Evolutionary conservation across 177 flowering plant genomes (phyloP), one percentile per base, ranked within the genome.

Genomic region (Vitis hybrid): DNA sequence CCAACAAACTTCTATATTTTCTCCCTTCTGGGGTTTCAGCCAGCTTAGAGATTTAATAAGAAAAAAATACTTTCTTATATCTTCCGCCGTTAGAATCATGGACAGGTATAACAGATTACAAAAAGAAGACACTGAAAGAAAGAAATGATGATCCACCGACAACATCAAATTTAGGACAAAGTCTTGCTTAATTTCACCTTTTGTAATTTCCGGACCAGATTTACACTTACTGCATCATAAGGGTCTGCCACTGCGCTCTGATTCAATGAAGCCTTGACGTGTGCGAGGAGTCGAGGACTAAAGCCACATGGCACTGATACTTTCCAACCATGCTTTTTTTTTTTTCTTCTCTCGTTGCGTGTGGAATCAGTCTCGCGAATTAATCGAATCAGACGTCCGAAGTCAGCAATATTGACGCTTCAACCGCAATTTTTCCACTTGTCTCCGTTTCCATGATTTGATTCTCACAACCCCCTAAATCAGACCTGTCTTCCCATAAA

Each of bases 321-420:
- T 55, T 66, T 66, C 45, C 67, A 65, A 56, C 57, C 26, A 56
- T 21, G 10, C 10, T 51, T 52, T 7, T n/a, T 13, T n/a, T 13
- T 15, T 2, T 31, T 18, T 53, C 8, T 29, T 53, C 2, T 2
- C 8, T 53, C n/a, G 16, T 67, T 67, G 53, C 52, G 33, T 67
- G 22, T 2, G 33, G 70, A 18, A 56, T 39, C 29, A 56, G 45
- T 15, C 4, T 33, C 26, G 16, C 19, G 50, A 53, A 14, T 39
- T 5, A 39, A 55, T 26, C 33, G 50, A 66, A 7, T 19, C 26
- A 55, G 13, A 45, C 70, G 57, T 67, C 26, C 51, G 19, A 67
- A 56, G 61, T 67, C 52, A 67, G 60, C 60, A 48, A 65, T 5
- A 51, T 26, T 51, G 62, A 57, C 61, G 69, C 49, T 66, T 53